Base-by-base conservation (phyloP, 805 yeast genomes). In the Lachancea lanzarotensis region DNA sequence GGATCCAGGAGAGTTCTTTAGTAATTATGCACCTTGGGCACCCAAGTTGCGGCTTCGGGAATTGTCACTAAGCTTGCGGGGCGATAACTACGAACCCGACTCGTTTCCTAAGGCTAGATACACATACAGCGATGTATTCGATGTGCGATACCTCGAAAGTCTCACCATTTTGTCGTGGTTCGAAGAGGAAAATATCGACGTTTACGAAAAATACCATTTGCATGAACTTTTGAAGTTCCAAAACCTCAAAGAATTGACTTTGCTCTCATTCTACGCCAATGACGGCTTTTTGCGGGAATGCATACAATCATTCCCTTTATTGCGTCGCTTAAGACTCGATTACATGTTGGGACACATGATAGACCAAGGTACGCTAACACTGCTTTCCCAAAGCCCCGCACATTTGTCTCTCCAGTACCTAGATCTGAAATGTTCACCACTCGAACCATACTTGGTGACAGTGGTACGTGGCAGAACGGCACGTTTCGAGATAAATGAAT, bases 161-260 rank as follows among this genome's bases (percentile, higher is more conserved):
- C 47, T 69, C 17, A 63, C 67, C 12, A 56, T 69, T 9, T 54
- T 67, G 10, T 68, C 72, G 7, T 69, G 73, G 73, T 66, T 59
- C 47, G 64, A 60, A 38, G 55, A 53, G 15, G 43, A 45, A 8
- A 48, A 48, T 13, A 49, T 57, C 13, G 55, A 54, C 16, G 31
- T 60, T 29, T 60, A 59, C 45, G 47, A 48, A 12, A 18, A 46
- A 30, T 62, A 61, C 59, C 52, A 49, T 12, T 43, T 63, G 19
- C 46, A 52, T 42, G 63, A 62, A 26, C 62, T 66, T 43, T 56
- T 53, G 15, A 52, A 53, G 7, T 69, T 68, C 38, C 47, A 38
- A 3, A 53, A 60, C 30, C 46, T 69, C 6, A 59, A 61, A 42
- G 62, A 58, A 22, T 49, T 68, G 15, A 57, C 68, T 1, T 40